Evolutionary conservation across 768 basidiomycete genomes (phyloP).

Genomic region (Phanerodontia chrysosporium): DNA sequence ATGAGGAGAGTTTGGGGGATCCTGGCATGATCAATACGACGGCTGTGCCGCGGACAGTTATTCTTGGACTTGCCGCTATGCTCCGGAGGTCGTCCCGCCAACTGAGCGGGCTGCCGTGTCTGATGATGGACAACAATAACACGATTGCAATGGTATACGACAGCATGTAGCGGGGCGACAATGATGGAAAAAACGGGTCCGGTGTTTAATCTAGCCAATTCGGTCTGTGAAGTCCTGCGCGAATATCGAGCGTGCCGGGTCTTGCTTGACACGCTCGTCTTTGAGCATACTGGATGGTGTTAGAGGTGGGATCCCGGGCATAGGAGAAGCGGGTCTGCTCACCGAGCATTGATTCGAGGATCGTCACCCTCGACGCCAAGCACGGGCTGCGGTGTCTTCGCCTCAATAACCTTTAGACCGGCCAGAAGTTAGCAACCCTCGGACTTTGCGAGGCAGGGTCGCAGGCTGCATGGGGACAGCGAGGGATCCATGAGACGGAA

Average conservation of each 20-base stretch:
- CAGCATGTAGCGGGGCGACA: conserved; percentile 3
- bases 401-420: conserved; percentile 72
- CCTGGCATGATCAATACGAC: not conserved
- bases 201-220: conserved; percentile 27
- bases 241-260: conserved; percentile 47
- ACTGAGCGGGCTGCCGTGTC: not conserved
- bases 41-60: not conserved
- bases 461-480: conserved; percentile 4
- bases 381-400: conserved; percentile 84
- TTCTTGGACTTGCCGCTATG: not conserved
- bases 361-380: conserved; percentile 91
- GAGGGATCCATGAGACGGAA: conserved; percentile 1
- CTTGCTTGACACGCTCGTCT: conserved; percentile 71
- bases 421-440: not conserved
- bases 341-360: conserved; percentile 83
- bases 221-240: conserved; percentile 43
- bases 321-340: conserved; percentile 22
- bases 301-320: conserved; percentile 6
- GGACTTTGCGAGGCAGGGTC: not conserved
- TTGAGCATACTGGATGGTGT: conserved; percentile 67
- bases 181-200: conserved; percentile 3
- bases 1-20: not conserved
- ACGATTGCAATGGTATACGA: conserved; percentile 9
- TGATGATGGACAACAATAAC: conserved; percentile 6
- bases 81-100: conserved; percentile 1